Evolutionary conservation across 345 rosid genomes (phyloP), one percentile per base, ranked within the genome.

Genomic region (Dipteronia sinensis): DNA sequence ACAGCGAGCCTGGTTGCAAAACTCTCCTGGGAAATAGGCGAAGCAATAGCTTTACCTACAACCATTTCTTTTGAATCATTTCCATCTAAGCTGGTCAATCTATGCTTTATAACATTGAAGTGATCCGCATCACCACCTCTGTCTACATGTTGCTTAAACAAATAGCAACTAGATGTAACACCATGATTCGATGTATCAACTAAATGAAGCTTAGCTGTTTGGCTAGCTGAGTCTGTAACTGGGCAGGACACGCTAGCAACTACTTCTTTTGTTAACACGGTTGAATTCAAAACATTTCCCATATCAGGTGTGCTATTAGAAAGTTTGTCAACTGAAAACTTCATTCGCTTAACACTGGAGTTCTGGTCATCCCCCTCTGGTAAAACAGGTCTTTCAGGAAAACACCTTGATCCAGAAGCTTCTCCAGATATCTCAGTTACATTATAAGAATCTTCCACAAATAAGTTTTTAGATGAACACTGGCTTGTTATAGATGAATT

Each of bases 11-110:
- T 84, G 13, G 88, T 80, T 19, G 88, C 91, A 58, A 83, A 81
- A 79, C 95, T 90, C 89, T 91, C 97, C 85, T 93, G 93, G 65
- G 97, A 90, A 78, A 89, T 85, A 65, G 97, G 95, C 49, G 95
- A 93, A 25, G 92, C 85, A 79, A 85, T 86, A 71, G 88, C 84
- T 83, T 80, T 87, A 74, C 84, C 82, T 65, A 76, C 51, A 64
- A 71, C 75, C 47, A 82, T 49, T 51, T 88, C 91, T 77, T 89
- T 88, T 38, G n/a, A 84, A 74, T 31, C 79, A 65, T 76, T 64
- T 71, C 65, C 79, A 49, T 79, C 78, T 47, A 74, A 67, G 73
- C 70, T 82, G 34, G 19, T 76, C 76, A 65, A 19, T 58, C 78
- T 67, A 62, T 72, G 76, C 73, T 85, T 86, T 53, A 72, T 72